Evolutionary conservation across 345 rosid species (phyloP), one percentile per base, ranked within the genome.

Genomic region (Pugionium dolabratum): DNA sequence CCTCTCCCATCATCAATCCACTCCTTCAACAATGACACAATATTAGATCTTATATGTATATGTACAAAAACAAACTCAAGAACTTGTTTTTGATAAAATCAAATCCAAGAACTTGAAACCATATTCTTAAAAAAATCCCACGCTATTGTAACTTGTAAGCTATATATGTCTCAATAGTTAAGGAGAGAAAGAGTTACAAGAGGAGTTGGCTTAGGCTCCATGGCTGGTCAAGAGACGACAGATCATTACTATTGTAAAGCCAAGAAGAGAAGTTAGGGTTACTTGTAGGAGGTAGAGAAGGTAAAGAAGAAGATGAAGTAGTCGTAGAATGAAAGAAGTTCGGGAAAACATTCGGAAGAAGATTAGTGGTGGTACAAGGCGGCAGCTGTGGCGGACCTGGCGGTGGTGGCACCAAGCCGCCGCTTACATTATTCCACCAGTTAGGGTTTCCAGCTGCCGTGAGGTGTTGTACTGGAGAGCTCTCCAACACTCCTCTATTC

Each of bases 361-460:
- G 69, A 71, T 79, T 66, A 57, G 74, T 71, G 47, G 69, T 44
- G 51, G 71, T 11, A 53, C 32, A 7, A 9, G 59, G 69, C 25
- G 69, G 76, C n/a, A 78, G 85, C 47, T 75, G 40, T 42, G 76
- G 81, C n/a, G n/a, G n/a, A n/a, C n/a, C n/a, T n/a, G n/a, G n/a
- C 30, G 76, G 64, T 4, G 88, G 86, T 31, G 86, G 89, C 73
- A 78, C 79, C 78, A 58, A 79, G 34, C 66, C 77, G 63, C 63
- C 73, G 72, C 70, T 83, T 67, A 79, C 79, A 54, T 70, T 82
- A 11, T 35, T 44, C 88, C 91, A 87, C 87, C 78, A 83, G 57
- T 75, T 87, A 79, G 83, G 90, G 88, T 85, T 90, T 68, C 85
- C 86, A 62, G 87, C 84, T 43, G 79, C 77, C 77, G 81, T 79